Base-by-base conservation (phyloP, 306 rosid genomes). In the Gynostemma pentaphyllum region DNA sequence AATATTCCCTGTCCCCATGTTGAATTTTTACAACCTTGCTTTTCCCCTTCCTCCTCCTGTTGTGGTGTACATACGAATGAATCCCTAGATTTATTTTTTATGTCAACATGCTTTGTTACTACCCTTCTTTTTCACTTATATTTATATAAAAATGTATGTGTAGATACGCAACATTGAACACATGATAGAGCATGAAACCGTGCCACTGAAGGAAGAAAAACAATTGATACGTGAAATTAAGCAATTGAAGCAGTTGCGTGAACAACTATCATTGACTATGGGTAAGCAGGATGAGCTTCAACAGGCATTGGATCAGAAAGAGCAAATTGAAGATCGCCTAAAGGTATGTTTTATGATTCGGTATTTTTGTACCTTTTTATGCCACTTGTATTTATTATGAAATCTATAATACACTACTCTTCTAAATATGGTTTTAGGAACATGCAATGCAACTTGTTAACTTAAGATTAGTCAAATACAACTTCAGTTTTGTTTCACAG, bases 161-260 rank as follows among this genome's bases (percentile, higher is more conserved):
- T 76, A 89, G 96, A 81, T 89, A 74, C 78, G 80, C 68, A 79
- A 77, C 75, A 78, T 86, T 80, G 90, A 89, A 72, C 82, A 86
- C 74, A 76, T 42, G 76, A 82, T 89, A 41, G 77, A 82, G 66
- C 96, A 89, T 74, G 97, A 84, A 75, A 89, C 97, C 28, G 63
- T 86, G 69, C 87, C 84, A 73, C 57, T 89, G 65, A 84, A 79
- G 61, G 89, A 89, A 72, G 97, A 89, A 80, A 89, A 86, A 59
- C 87, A 80, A 53, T 73, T 76, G 69, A 71, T 89, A 68, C 91
- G 83, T 56, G 91, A 86, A 73, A 89, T 89, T 65, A 80, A 86
- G 75, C 89, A 78, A 72, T 67, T 78, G 81, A 86, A 82, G 79
- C 97, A 86, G 70, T 79, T 27, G 14, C 89, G 91, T 9, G 87